Conservation (phyloP, 768 basidiomycete species). For the Leccinum boreale region DNA sequence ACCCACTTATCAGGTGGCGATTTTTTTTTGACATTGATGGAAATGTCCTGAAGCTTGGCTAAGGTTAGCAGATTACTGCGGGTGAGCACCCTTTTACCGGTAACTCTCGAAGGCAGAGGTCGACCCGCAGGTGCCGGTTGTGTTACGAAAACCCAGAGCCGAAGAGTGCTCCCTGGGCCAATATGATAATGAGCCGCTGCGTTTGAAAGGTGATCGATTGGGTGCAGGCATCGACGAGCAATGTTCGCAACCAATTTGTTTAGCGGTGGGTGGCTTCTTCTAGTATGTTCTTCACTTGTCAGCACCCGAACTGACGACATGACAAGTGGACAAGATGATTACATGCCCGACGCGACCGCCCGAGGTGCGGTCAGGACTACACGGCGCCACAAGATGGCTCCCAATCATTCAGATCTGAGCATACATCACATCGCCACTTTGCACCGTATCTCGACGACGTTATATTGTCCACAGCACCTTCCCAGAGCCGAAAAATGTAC, state of each 20-base stretch:
- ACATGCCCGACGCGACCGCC: neutral
- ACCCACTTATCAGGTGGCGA: constrained; percentile 14
- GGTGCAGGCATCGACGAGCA: neutral
- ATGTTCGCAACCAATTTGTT: neutral
- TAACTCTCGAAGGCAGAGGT: neutral
- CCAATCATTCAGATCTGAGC: neutral
- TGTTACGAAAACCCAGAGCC: neutral
- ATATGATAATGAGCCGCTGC: neutral
- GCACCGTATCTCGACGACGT: constrained; percentile 1
- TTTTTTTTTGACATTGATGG: constrained; percentile 10
- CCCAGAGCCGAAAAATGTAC: constrained; percentile 4
- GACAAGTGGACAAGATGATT: neutral
- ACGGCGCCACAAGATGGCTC: neutral
- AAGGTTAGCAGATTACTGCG: constrained; percentile 14
- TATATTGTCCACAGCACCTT: neutral
- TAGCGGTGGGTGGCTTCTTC: constrained; percentile 2
- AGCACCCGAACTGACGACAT: constrained; percentile 2
- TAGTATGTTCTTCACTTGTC: constrained; percentile 2
- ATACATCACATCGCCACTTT: neutral
- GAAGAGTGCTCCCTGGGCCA: neutral
- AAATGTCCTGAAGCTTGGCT: neutral
- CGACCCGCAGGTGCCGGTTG: neutral
- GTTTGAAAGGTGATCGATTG: neutral
- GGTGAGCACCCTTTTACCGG: constrained; percentile 7
- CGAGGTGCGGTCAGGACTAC: neutral